Evolutionary conservation across 2,329 filamentous ascomycete genomes (phyloP).

Genomic region (Penicillium sp.): DNA sequence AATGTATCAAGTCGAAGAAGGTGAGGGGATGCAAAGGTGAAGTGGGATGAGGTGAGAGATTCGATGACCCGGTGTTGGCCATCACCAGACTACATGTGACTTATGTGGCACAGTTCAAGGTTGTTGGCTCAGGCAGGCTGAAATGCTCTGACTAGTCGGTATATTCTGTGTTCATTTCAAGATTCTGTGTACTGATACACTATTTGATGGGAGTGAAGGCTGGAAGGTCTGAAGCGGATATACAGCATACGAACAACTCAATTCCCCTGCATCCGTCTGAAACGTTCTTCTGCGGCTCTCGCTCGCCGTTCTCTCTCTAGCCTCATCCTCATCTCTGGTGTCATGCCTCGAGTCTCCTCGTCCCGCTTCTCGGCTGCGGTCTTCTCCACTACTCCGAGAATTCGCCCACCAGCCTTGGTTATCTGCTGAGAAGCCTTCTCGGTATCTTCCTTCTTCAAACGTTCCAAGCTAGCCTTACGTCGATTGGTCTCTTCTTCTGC

Average conservation of each 20-base stretch:
- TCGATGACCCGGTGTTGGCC: not conserved
- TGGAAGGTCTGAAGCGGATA: not conserved
- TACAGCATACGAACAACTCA: slow-evolving; percentile 11
- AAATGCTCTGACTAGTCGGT: not conserved
- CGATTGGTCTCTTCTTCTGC: slow-evolving; percentile 71
- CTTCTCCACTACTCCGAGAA: slow-evolving; percentile 66
- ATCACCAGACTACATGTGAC: slow-evolving; percentile 1
- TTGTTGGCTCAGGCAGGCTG: not conserved
- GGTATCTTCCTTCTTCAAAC: slow-evolving; percentile 67
- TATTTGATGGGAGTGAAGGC: not conserved
- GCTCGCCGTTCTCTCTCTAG: slow-evolving; percentile 88
- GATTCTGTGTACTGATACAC: not conserved
- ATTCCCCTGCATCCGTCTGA: slow-evolving; percentile 65
- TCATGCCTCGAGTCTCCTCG: slow-evolving; percentile 82
- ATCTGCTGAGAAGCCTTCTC: slow-evolving; percentile 46
- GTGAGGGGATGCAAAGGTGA: not conserved
- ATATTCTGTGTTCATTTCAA: not conserved
- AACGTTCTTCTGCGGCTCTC: slow-evolving; percentile 85
- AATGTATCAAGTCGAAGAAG: not conserved
- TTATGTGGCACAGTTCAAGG: not conserved
- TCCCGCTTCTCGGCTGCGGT: slow-evolving; percentile 79
- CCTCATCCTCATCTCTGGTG: slow-evolving; percentile 80
- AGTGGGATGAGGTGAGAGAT: not conserved
- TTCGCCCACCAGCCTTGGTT: slow-evolving; percentile 56
- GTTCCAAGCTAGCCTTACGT: slow-evolving; percentile 73